Evolutionary conservation across 2,329 filamentous ascomycete genomes (phyloP), one percentile per base, ranked within the genome.

Genomic region (Drechslera avenae): DNA sequence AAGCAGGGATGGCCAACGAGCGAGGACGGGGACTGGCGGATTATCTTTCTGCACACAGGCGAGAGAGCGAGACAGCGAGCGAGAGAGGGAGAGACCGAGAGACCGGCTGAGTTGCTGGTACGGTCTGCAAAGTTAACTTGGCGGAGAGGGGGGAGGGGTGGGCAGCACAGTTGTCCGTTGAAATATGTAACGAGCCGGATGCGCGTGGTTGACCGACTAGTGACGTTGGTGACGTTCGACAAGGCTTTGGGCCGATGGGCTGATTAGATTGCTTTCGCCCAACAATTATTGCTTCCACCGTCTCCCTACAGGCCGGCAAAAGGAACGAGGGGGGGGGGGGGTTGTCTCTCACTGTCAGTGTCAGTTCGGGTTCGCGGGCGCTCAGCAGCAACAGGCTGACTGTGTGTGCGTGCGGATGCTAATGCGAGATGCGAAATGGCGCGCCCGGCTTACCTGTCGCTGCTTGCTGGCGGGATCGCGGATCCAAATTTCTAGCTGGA

Each of bases 351-450:
- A 12, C 26, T 41, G 46, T 46, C 23, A 45, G 28, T 46, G 46
- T 59, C 32, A 57, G 50, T 56, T 19, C 43, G 43, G 44, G 14
- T 49, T 34, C 23, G 46, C n/a, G n/a, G n/a, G n/a, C n/a, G n/a
- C n/a, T n/a, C n/a, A n/a, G n/a, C n/a, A n/a, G n/a, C 37, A 48
- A 45, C 32, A 57, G 53, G 62, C 66, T 68, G 63, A 66, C 65
- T 67, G 62, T 67, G 55, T 54, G 54, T 48, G n/a, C n/a, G 39
- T 56, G 37, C 26, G 39, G 28, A 28, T 23, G 21, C 21, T 23
- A 14, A 23, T 18, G 35, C 16, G 16, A 19, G 26, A 35, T 19
- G 37, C 31, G 33, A n/a, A 23, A 34, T 43, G 36, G 34, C 43
- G 49, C 48, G 34, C 43, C 48, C 48, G 49, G 50, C 62, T 64